Evolutionary conservation across 352 stramenopile species (phyloP).

Genomic region (Globisporangium perplexum): DNA sequence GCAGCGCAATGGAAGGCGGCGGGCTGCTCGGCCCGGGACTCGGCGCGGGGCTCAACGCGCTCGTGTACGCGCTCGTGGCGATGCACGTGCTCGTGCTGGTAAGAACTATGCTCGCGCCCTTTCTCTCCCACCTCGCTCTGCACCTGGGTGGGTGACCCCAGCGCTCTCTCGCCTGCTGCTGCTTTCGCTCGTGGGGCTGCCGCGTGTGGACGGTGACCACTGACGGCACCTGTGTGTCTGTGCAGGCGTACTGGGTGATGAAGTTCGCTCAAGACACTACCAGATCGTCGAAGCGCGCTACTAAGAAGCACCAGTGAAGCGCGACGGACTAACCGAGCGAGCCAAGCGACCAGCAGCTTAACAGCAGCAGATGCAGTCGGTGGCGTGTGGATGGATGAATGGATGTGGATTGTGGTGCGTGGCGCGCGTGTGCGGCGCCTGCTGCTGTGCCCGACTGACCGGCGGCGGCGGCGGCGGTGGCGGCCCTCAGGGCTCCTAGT

Average conservation of each 20-base stretch:
- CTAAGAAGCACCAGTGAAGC: constrained; percentile 64
- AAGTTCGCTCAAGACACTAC: constrained; percentile 59
- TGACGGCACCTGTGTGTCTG: not conserved
- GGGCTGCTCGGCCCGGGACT: constrained; percentile 32
- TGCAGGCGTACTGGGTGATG: constrained; percentile 55
- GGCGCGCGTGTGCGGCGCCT: not conserved
- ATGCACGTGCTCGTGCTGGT: constrained; percentile 74
- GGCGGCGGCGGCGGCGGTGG: too few relatives aligned
- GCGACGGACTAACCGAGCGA: too few relatives aligned
- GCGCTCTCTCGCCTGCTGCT: not conserved
- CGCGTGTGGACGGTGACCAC: not conserved
- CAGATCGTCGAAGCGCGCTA: constrained; percentile 19
- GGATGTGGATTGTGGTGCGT: not conserved
- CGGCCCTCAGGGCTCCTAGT: too few relatives aligned
- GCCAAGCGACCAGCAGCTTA: not conserved
- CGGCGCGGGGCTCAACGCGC: constrained; percentile 56
- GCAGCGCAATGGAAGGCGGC: constrained; percentile 2
- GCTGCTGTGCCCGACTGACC: too few relatives aligned
- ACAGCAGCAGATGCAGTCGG: too few relatives aligned
- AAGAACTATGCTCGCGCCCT: constrained; percentile 14
- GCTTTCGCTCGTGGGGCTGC: not conserved
- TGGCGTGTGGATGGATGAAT: not conserved
- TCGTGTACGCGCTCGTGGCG: constrained; percentile 59
- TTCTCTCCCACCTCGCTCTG: constrained; percentile 13
- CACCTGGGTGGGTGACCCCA: constrained; percentile 11